Conservation (phyloP, 352 stramenopile species). For the Hyaloperonospora brassicae region DNA sequence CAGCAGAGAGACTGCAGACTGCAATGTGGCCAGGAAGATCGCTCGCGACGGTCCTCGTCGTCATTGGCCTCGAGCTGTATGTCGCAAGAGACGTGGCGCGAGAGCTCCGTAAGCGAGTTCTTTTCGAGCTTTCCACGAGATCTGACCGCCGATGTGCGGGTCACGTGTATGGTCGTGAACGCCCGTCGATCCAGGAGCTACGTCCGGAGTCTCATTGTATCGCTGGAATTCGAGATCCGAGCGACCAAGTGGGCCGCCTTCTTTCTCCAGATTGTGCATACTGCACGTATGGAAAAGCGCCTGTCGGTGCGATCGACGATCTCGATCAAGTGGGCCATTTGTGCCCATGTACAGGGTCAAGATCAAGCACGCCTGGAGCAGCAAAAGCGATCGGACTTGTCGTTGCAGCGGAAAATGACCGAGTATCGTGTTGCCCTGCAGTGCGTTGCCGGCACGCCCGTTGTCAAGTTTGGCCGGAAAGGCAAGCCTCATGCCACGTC, state of each 20-base stretch:
- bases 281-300: conserved; percentile 20
- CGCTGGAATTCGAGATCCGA: conserved; percentile 66
- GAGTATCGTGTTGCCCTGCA: conserved; percentile 78
- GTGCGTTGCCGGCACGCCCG: conserved; percentile 57
- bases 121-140: conserved; percentile 30
- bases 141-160: conserved; percentile 36
- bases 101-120: conserved; percentile 35
- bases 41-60: conserved; percentile 1
- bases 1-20: conserved; percentile 2
- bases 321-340: conserved; percentile 59
- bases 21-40: conserved; percentile 4
- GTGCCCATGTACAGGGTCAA: conserved; percentile 44
- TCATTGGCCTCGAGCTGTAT: conserved; percentile 12
- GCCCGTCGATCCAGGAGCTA: conserved; percentile 22
- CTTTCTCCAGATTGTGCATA: conserved; percentile 52
- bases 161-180: conserved; percentile 32
- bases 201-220: conserved; percentile 33
- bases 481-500: conserved; percentile 66
- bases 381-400: conserved; percentile 40
- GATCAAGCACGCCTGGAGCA: conserved; percentile 31
- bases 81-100: conserved; percentile 17
- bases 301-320: conserved; percentile 32
- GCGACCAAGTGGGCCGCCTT: conserved; percentile 76
- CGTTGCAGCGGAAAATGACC: conserved; percentile 72
- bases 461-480: conserved; percentile 79